Conservation (phyloP, 2,329 filamentous ascomycete species). For the Clonostachys chloroleuca region DNA sequence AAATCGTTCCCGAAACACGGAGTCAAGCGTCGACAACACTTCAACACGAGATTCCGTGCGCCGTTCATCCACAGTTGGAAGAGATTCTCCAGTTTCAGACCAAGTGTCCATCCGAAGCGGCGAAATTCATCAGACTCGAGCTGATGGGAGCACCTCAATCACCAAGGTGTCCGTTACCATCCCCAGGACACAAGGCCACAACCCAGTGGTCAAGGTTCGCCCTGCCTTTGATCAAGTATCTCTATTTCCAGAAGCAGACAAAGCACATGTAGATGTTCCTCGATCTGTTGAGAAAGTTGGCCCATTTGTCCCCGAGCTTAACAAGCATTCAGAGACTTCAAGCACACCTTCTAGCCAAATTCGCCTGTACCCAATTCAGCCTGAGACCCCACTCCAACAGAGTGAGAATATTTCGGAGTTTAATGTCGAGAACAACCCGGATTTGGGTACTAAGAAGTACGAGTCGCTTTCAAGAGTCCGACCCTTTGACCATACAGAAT, state of each 20-base stretch:
- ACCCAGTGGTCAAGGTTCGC: conserved; percentile 14
- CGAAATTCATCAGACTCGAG: conserved; percentile 8
- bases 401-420: too few species aligned
- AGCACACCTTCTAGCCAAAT: neutral
- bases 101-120: conserved; percentile 6
- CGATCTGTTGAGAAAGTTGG: conserved; percentile 8
- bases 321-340: neutral
- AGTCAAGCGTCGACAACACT: too few species aligned
- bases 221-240: conserved; percentile 10
- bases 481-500: too few species aligned
- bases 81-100: conserved; percentile 8
- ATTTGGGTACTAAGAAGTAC: too few species aligned
- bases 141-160: conserved; percentile 6
- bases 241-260: neutral
- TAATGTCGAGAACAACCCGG: too few species aligned
- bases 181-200: conserved; percentile 11
- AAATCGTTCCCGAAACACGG: too few species aligned
- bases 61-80: too few species aligned
- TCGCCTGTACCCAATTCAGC: neutral
- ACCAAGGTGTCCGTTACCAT: conserved; percentile 5
- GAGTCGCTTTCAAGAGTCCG: too few species aligned
- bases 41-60: neutral
- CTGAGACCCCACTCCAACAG: too few species aligned
- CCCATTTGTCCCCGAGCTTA: conserved; percentile 6
- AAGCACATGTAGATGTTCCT: neutral